Evolutionary conservation across 2,329 filamentous ascomycete genomes (phyloP).

Genomic region (Penicillium brasilianum): DNA sequence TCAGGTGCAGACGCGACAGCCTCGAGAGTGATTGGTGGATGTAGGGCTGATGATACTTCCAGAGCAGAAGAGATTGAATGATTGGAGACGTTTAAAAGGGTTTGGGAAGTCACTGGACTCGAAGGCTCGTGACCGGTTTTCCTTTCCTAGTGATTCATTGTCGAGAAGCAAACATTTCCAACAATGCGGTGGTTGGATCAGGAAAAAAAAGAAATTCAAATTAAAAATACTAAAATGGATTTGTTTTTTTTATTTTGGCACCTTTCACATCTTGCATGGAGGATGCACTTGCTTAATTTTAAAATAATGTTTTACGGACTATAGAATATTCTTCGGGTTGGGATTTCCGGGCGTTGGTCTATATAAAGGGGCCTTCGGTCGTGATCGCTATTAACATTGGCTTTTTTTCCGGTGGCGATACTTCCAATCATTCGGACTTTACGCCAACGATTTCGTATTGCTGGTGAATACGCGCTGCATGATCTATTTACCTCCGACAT

Average conservation of each 20-base stretch:
- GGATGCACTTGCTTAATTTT: constrained; percentile 1
- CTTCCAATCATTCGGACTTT: not conserved
- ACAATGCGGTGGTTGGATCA: not conserved
- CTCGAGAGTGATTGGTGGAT: not conserved
- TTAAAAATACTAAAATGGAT: not conserved
- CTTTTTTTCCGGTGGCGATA: not conserved
- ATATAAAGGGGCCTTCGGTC: constrained; percentile 15
- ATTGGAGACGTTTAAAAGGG: not conserved
- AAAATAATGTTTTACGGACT: not conserved
- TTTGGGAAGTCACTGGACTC: not conserved
- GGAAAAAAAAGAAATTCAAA: not conserved
- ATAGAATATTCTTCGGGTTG: not conserved
- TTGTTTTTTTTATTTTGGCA: not conserved
- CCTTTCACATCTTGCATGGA: not conserved
- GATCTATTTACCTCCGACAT: not conserved
- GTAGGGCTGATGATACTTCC: not conserved
- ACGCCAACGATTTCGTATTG: not conserved
- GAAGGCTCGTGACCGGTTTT: constrained; percentile 25
- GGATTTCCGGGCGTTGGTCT: not conserved
- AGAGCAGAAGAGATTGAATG: not conserved
- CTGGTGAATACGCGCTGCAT: not conserved
- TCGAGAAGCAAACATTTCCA: constrained; percentile 26
- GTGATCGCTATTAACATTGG: not conserved
- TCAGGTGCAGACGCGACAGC: not conserved
- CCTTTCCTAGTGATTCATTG: not conserved